These are phyloP conservation scores for Exsudoporus frostii DNA, from an alignment of 768 basidiomycete species.

Conservation along the genomic window DNA sequence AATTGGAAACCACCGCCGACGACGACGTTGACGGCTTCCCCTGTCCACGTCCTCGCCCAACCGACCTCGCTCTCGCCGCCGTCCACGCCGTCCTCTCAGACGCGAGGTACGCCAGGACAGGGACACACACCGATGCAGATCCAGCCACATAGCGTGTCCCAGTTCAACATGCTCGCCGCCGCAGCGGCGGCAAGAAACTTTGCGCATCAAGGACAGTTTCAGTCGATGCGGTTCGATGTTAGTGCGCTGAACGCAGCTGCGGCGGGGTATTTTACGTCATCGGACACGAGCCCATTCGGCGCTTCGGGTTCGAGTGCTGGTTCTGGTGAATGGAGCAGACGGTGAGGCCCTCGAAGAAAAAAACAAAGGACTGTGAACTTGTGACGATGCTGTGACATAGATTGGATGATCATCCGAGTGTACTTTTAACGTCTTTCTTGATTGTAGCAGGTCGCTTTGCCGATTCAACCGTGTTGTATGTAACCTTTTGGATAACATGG, in stretches of 20 bases:
- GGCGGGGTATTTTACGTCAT: conserved; percentile 17
- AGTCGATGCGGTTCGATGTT: conserved; percentile 17
- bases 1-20: conserved; percentile 54
- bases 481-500: neutral
- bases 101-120: neutral
- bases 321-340: conserved; percentile 10
- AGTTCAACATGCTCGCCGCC: conserved; percentile 28
- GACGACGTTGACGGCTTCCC: neutral
- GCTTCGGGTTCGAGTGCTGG: neutral
- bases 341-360: neutral
- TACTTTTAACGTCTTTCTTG: conserved; percentile 3
- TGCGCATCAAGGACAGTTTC: conserved; percentile 22
- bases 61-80: conserved; percentile 1
- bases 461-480: neutral
- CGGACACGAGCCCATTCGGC: conserved; percentile 17
- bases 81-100: conserved; percentile 2
- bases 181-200: conserved; percentile 25
- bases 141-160: conserved; percentile 16
- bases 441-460: neutral
- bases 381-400: neutral
- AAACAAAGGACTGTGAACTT: too few species aligned
- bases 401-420: neutral
- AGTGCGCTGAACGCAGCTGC: conserved; percentile 14
- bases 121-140: neutral
- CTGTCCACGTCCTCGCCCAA: neutral